Evolutionary conservation across 2,329 filamentous ascomycete genomes (phyloP), one percentile per base, ranked within the genome.

Genomic region (Trichoderma sp.): DNA sequence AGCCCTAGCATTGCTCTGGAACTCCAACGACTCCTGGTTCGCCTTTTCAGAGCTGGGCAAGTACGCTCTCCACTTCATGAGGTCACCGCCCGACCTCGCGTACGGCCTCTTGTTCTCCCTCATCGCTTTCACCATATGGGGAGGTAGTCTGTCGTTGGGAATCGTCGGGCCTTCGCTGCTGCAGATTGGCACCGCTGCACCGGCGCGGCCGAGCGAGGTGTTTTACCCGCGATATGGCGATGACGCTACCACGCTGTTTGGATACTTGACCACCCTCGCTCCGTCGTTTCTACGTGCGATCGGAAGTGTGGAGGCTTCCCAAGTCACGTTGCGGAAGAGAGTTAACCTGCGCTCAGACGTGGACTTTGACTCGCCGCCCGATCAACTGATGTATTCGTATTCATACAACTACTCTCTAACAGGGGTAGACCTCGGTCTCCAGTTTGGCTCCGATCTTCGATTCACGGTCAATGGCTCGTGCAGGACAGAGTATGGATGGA

Each of bases 1-100:
- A n/a, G 52, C 52, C 17, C 52, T 55, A 3, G 52, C 41, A 12
- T 26, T 34, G 6, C 19, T 55, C 5, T 55, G 19, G 19, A 55
- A 55, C 34, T 55, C 52, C 34, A 55, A 55, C 34, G 52, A 55
- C 15, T 41, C 52, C 3, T 55, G 30, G 52, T 55, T 55, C 2
- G 52, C 52, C 7, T 55, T 55, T 9, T 17, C 24, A 24, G 52
- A 55, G 10, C 12, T 55, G 19, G 52, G 52, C 52, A n/a, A 55
- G 39, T 55, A 55, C 24, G 34, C 52, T 7, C n/a, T 12, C 2
- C 52, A 55, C 17, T 55, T 26, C 3, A 17, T 19, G 14, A 19
- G 34, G 12, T 24, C 34, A 2, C 7, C 5, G 6, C 17, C 52
- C 1, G 52, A 55, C 17, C 41, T 55, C 9, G 34, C 24, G 5